Conservation (phyloP, 2,329 filamentous ascomycete species). For the Phaeoacremonium minimum region DNA sequence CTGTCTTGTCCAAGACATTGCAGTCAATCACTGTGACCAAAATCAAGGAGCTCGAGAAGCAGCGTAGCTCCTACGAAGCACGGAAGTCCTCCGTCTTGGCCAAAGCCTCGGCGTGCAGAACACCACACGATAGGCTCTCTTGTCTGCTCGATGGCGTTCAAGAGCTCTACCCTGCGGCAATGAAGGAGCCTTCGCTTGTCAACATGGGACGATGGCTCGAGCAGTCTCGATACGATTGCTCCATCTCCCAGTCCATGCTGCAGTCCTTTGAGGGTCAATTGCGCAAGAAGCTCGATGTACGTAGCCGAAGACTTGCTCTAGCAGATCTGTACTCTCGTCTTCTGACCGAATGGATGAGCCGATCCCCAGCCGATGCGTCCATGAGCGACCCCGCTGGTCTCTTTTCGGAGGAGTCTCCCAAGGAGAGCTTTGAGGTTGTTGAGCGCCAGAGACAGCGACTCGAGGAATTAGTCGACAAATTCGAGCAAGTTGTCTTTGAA, state of each 20-base stretch:
- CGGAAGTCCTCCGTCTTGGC: slow-evolving; percentile 34
- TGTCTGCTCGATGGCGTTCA: slow-evolving; percentile 14
- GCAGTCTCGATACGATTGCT: slow-evolving; percentile 29
- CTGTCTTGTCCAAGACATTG: slow-evolving; percentile 20
- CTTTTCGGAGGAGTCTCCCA: slow-evolving; percentile 9
- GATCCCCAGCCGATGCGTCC: slow-evolving; percentile 17
- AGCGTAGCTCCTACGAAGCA: slow-evolving; percentile 23
- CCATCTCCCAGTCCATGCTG: slow-evolving; percentile 24
- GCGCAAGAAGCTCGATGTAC: slow-evolving; percentile 23
- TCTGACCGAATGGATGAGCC: slow-evolving; percentile 34
- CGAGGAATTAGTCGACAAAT: slow-evolving; percentile 29
- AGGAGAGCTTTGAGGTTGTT: slow-evolving; percentile 22
- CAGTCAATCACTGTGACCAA: slow-evolving; percentile 22
- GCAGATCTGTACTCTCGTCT: slow-evolving; percentile 29
- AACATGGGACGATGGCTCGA: slow-evolving; percentile 28
- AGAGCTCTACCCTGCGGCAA: slow-evolving; percentile 12
- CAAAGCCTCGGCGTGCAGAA: slow-evolving; percentile 13
- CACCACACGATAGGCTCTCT: slow-evolving; percentile 13
- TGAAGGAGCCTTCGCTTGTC: slow-evolving; percentile 8
- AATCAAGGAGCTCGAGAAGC: slow-evolving; percentile 22
- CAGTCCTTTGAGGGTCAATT: slow-evolving; percentile 23
- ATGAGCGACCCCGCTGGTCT: slow-evolving; percentile 2
- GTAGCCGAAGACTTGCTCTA: slow-evolving; percentile 27
- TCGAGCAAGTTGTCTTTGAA: slow-evolving; percentile 30
- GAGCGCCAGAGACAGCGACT: slow-evolving; percentile 29